A percentile compares a stretch with the other conserved stretches of the same genome.
These are phyloP conservation scores for Phytophthora pluvialis DNA, from an alignment of 352 stramenopile genomes.

Conservation along the genomic window DNA sequence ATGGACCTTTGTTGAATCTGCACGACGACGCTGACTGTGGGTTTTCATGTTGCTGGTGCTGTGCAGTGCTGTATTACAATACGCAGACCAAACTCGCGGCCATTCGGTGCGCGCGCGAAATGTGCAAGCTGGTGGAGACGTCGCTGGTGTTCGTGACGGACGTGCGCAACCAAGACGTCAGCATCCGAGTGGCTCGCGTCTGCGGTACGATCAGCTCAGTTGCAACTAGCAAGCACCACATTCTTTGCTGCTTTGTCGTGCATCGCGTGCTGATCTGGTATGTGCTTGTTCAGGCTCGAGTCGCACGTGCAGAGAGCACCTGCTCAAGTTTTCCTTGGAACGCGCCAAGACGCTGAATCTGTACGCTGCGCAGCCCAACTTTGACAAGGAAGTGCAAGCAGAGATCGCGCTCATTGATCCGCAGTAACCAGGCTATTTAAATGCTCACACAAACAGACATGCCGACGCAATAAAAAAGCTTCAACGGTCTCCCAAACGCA, in stretches of 20 bases:
- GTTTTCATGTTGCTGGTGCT: constrained; percentile 7
- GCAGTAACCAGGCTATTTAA: constrained; percentile 45
- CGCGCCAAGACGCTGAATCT: constrained; percentile 52
- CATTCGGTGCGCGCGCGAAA: constrained; percentile 70
- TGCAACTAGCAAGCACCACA: neutral
- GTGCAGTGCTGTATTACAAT: constrained; percentile 72
- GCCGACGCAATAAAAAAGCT: constrained; percentile 4
- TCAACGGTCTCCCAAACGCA: constrained; percentile 14
- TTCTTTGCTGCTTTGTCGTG: neutral
- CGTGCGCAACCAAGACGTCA: constrained; percentile 62
- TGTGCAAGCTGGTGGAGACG: constrained; percentile 77
- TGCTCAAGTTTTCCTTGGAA: constrained; percentile 62
- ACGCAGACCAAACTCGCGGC: constrained; percentile 55
- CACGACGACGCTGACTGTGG: neutral
- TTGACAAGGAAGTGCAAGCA: constrained; percentile 48
- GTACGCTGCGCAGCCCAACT: constrained; percentile 41
- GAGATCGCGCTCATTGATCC: constrained; percentile 65
- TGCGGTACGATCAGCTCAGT: constrained; percentile 55
- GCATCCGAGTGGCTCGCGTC: constrained; percentile 65
- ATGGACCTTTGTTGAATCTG: neutral
- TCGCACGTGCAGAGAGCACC: constrained; percentile 53
- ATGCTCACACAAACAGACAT: constrained; percentile 15
- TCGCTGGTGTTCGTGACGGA: constrained; percentile 79
- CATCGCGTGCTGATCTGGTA: neutral
- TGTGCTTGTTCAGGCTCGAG: constrained; percentile 48